Conservation (phyloP, 352 stramenopile species). For the Blastocystis sp. region DNA sequence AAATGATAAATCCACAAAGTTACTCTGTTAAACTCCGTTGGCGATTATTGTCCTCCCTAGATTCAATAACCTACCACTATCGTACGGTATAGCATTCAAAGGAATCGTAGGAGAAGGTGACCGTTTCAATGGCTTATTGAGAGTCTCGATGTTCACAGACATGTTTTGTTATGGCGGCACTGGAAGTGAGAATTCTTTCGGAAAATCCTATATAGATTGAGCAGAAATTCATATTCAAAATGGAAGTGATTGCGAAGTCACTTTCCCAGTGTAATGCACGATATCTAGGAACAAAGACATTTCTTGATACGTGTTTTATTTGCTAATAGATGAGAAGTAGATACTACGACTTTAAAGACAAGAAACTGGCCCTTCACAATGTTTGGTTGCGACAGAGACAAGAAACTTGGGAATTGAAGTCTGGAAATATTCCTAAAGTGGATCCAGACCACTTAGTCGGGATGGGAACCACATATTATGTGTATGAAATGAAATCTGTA, state of each 20-base stretch:
- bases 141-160: not conserved
- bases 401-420: slow-evolving; percentile 44
- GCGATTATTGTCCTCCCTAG: not conserved
- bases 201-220: not conserved
- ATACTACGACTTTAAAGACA: slow-evolving; percentile 55
- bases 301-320: not conserved
- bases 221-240: slow-evolving; percentile 52
- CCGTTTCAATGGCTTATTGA: not conserved
- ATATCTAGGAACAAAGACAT: slow-evolving; percentile 45
- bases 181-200: not conserved
- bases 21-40: slow-evolving; percentile 5
- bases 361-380: slow-evolving; percentile 22
- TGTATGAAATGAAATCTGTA: not conserved
- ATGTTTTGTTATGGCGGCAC: not conserved
- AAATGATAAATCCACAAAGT: too few relatives aligned
- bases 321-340: not conserved
- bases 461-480: slow-evolving; percentile 34
- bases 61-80: not conserved
- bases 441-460: not conserved
- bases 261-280: slow-evolving; percentile 6
- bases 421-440: slow-evolving; percentile 46
- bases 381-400: slow-evolving; percentile 56
- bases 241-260: slow-evolving; percentile 23
- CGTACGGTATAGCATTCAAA: not conserved
- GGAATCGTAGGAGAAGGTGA: not conserved